phyloP scores from a whole-genome alignment of 306 rosid species.

The Parietaria judaica region DNA sequence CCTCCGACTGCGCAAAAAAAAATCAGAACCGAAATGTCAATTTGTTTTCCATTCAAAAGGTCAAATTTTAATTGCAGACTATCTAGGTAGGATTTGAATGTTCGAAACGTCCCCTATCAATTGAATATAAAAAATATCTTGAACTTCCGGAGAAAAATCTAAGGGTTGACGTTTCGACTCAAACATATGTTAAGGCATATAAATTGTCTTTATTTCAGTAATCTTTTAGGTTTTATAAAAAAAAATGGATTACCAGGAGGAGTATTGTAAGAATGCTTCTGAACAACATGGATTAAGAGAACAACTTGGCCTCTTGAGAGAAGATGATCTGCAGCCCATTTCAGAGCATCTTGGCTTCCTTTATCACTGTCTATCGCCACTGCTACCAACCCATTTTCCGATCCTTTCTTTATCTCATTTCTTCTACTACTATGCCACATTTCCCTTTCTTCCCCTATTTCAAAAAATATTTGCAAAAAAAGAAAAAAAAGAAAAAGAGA shows the following conservation, averaged over 20 bases:
- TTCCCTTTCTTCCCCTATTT: background rate
- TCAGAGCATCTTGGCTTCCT: slow-evolving; percentile 75
- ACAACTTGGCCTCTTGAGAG: slow-evolving; percentile 44
- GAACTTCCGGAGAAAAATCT: too few species aligned
- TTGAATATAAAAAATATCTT: too few species aligned
- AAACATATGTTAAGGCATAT: too few species aligned
- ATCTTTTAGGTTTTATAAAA: too few species aligned
- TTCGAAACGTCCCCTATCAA: too few species aligned
- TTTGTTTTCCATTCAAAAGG: background rate
- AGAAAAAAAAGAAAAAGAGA: background rate
- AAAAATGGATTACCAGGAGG: background rate
- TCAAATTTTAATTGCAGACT: too few species aligned
- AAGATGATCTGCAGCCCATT: slow-evolving; percentile 73
- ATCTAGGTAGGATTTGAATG: too few species aligned
- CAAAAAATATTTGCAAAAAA: background rate
- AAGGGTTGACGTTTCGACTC: too few species aligned
- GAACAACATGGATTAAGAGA: slow-evolving; percentile 68
- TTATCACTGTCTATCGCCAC: slow-evolving; percentile 91
- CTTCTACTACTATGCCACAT: slow-evolving; percentile 54
- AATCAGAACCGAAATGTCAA: background rate
- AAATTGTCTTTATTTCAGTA: too few species aligned
- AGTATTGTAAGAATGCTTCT: slow-evolving; percentile 17
- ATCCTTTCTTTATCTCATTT: slow-evolving; percentile 47
- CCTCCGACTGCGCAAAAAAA: slow-evolving; percentile 28
- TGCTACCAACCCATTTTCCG: slow-evolving; percentile 68